Base-by-base conservation (phyloP, 2,329 filamentous ascomycete genomes). In the Aspergillus latus region DNA sequence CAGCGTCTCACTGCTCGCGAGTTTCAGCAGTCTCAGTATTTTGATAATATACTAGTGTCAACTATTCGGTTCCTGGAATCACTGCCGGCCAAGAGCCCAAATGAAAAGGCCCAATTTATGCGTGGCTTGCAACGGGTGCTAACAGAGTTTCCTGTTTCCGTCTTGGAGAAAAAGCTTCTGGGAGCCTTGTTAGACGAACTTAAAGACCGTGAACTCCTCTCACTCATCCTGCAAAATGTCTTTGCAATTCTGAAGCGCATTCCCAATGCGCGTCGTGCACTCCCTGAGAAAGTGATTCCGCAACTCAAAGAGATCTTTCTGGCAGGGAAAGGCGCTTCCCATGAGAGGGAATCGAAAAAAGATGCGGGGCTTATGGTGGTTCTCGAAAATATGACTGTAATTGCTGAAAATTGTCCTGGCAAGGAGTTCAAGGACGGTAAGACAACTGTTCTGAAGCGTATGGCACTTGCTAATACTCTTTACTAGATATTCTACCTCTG, bases 21-120 rank as follows among this genome's bases (percentile, higher is more conserved):
- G 66, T 97, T 99, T 64, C 94, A 99, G 69, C 86, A 97, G 72
- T 95, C 92, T 67, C 87, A 90, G 63, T 99, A 95, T 71, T 99
- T 99, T 70, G 92, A 99, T 75, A 99, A 97, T 67, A 90, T 97
- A 45, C 80, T 99, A 4, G 91, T 99, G 21, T 96, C 92, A 0
- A 97, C 94, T 0, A 96, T 99, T 60, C 89, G 94, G 11, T 99
- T 99, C 68, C 79, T 99, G 28, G 94, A 99, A 66, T 84, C 87
- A 0, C 85, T 99, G 57, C 93, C 94, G 0, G 90, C 90, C 34
- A 99, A 99, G 76, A 96, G 92, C 1, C 83, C 90, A 0, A 89
- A 85, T 60, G 94, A 99, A 69, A 99, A 99, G 72, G 83, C 88
- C 5, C 88, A 92, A 56, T 99, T 99, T 71, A 84, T 99, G 82